Evolutionary conservation across 495 filamentous ascomycete genomes (phyloP).

Genomic region (Copromyces sp.): DNA sequence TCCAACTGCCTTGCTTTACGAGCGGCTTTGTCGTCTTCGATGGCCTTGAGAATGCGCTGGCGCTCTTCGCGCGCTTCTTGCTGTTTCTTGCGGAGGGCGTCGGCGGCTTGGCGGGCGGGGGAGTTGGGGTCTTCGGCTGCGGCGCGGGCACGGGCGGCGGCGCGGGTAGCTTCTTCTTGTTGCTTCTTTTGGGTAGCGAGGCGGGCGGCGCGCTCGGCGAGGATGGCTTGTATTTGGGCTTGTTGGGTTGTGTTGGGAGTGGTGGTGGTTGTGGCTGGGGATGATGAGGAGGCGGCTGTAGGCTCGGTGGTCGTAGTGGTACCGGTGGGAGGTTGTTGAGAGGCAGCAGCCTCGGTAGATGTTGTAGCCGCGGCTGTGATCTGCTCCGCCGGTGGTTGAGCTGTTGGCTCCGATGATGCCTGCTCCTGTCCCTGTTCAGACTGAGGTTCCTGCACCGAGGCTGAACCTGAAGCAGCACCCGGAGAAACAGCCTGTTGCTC

Average conservation of each 20-base stretch:
- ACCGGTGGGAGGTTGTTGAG: neutral
- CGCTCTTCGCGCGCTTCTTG: conserved; percentile 50
- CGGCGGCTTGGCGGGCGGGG: conserved; percentile 23
- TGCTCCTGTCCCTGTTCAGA: neutral
- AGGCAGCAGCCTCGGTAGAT: neutral
- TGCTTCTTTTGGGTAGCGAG: conserved; percentile 20
- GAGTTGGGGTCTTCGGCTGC: conserved; percentile 28
- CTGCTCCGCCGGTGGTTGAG: neutral
- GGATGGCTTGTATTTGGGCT: conserved; percentile 10
- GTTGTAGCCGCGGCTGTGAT: neutral
- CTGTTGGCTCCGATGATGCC: neutral
- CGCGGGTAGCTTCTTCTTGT: conserved; percentile 21
- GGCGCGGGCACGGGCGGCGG: conserved; percentile 18
- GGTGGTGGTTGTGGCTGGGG: neutral
- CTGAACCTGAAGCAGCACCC: neutral
- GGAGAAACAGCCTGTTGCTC: neutral
- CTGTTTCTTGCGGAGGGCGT: conserved; percentile 27
- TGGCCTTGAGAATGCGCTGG: conserved; percentile 47
- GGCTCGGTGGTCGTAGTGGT: neutral
- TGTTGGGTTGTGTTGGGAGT: conserved; percentile 2
- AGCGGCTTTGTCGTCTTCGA: conserved; percentile 59
- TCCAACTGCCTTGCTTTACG: conserved; percentile 43
- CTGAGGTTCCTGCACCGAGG: neutral
- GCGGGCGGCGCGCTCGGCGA: conserved; percentile 20
- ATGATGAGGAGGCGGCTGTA: neutral